Conservation (phyloP, 192 early-diverging fungal species). For the Coemansia sp. region DNA sequence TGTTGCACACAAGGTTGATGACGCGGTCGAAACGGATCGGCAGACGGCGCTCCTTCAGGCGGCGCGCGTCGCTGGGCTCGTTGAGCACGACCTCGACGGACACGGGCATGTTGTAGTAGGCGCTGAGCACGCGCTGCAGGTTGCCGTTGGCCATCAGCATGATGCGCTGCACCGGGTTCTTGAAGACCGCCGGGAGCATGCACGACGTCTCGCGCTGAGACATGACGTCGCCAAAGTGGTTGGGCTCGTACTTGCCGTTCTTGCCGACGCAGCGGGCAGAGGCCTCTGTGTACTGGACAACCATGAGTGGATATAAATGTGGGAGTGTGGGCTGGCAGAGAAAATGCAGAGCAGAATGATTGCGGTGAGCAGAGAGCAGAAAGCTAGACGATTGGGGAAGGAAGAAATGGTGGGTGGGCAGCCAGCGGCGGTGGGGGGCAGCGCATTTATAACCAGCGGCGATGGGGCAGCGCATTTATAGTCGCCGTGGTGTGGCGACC, state of each 20-base stretch:
- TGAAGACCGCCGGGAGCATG: conserved; percentile 50
- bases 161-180: conserved; percentile 52
- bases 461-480: too few species aligned
- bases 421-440: not conserved
- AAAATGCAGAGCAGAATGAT: not conserved
- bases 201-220: conserved; percentile 54
- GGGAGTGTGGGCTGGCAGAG: not conserved
- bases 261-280: conserved; percentile 11
- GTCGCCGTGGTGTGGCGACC: not conserved
- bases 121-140: conserved; percentile 55
- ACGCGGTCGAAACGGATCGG: conserved; percentile 45
- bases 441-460: not conserved
- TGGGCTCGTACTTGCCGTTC: conserved; percentile 38
- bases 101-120: conserved; percentile 57
- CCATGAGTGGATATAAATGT: conserved; percentile 18
- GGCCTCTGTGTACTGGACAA: conserved; percentile 36
- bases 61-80: conserved; percentile 26
- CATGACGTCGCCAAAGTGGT: conserved; percentile 57
- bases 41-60: conserved; percentile 12
- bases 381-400: not conserved
- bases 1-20: conserved; percentile 54
- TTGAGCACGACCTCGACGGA: conserved; percentile 47
- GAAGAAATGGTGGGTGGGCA: conserved; percentile 4
- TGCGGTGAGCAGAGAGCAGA: not conserved
- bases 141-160: conserved; percentile 57